Evolutionary conservation across 2,329 filamentous ascomycete species (phyloP), one percentile per base, ranked within the genome.

Genomic region (Gnomoniopsis sp.): DNA sequence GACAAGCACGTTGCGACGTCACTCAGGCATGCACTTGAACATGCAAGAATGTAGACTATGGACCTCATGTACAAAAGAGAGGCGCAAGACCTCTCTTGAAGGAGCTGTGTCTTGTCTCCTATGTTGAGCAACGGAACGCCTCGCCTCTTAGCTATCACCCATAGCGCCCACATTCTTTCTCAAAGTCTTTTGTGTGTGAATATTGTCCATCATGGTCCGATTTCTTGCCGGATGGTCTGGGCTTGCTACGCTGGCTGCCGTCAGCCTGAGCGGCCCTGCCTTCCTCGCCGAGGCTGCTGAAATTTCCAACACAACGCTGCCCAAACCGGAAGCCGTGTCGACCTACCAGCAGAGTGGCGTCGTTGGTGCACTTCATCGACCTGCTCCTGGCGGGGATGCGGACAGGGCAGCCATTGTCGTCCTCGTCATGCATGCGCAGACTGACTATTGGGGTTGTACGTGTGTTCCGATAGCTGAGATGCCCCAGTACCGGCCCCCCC

Each of bases 401-500:
- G 46, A 49, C 15, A 56, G 48, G 22, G 53, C 61, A 6, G 43
- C 49, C 19, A 55, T 65, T 34, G 61, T 50, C 4, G 49, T 65
- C 19, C 61, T 59, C 50, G 58, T 65, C n/a, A 65, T 63, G 61
- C 61, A 63, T 26, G 51, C 62, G 7, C 61, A 65, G 41, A 44
- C 58, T 23, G 64, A 65, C 44, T 65, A 65, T n/a, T 30, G 49
- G 17, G 43, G 53, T 14, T 65, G 49, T 51, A 19, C 26, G 49
- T 50, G 49, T 50, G 3, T 19, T 49, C 12, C 38, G n/a, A 17
- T 6, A 19, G 38, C n/a, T 21, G 2, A 21, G n/a, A 34, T 14
- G 19, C 17, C 6, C 19, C 6, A 2, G 14, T 33, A 30, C 15
- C 22, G 8, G n/a, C n/a, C n/a, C n/a, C n/a, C n/a, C 15, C 11